Conservation (phyloP, 2,329 filamentous ascomycete species). For the Taxawa tesnikishii region DNA sequence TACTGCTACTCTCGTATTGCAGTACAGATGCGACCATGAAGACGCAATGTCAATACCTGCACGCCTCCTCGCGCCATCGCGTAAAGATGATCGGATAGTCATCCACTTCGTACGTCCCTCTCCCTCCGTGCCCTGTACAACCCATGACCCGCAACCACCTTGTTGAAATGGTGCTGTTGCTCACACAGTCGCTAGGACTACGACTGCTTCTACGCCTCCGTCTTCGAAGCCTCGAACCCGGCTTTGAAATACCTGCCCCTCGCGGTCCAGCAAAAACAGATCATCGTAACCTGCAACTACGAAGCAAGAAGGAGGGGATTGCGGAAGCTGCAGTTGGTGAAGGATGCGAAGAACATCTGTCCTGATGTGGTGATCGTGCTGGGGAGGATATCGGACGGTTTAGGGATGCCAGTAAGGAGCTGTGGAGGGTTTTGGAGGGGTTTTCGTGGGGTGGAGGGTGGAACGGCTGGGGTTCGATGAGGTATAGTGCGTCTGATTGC, state of each 20-base stretch:
- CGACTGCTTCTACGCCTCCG: constrained; percentile 90
- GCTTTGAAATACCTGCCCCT: constrained; percentile 60
- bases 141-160: constrained; percentile 3
- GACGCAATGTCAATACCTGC: constrained; percentile 1
- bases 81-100: constrained; percentile 56
- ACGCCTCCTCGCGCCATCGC: constrained; percentile 12
- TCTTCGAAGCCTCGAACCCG: constrained; percentile 72
- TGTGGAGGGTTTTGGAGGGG: constrained; percentile 60
- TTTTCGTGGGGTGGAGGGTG: constrained; percentile 67
- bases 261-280: constrained; percentile 85
- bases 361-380: constrained; percentile 77
- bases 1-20: neutral
- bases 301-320: constrained; percentile 61
- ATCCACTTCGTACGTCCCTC: constrained; percentile 58
- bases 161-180: constrained; percentile 1
- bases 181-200: constrained; percentile 44
- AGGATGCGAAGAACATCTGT: constrained; percentile 66
- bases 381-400: constrained; percentile 76
- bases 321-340: constrained; percentile 74
- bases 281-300: constrained; percentile 89
- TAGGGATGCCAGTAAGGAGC: constrained; percentile 69
- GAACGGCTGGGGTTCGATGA: constrained; percentile 88
- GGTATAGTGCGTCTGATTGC: no score
- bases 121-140: constrained; percentile 7
- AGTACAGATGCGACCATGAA: constrained; percentile 1